Conservation (phyloP, 2,329 filamentous ascomycete genomes). For the Myriosclerotinia scirpicola region DNA sequence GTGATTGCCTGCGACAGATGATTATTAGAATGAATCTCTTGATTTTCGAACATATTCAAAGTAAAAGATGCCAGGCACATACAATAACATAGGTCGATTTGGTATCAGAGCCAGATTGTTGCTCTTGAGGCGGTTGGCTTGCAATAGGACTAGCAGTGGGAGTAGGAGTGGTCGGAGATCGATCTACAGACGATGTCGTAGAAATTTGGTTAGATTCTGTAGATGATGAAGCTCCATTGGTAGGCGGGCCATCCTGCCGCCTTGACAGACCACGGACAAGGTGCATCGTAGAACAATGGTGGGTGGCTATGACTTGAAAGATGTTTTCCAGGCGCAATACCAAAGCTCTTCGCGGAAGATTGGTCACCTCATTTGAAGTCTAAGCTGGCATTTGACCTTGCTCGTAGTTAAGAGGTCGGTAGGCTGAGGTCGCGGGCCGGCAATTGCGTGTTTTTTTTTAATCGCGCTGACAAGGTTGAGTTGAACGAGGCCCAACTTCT, state of each 20-base stretch:
- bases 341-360: conserved; percentile 17
- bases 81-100: conserved; percentile 21
- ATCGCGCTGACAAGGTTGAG: conserved; percentile 17
- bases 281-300: conserved; percentile 20
- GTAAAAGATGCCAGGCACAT: conserved; percentile 8
- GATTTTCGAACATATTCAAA: neutral
- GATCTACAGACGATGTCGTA: neutral
- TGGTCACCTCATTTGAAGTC: conserved; percentile 21
- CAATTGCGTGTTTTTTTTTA: conserved; percentile 19
- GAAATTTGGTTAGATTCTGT: conserved; percentile 7
- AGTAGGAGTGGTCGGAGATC: conserved; percentile 1
- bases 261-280: conserved; percentile 12
- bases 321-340: conserved; percentile 7
- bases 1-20: conserved; percentile 24
- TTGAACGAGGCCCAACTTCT: neutral
- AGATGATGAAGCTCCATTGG: conserved; percentile 13
- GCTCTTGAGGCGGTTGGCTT: neutral
- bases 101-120: conserved; percentile 2
- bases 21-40: neutral
- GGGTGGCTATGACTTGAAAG: conserved; percentile 4
- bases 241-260: conserved; percentile 19
- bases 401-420: neutral
- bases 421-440: conserved; percentile 12
- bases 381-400: conserved; percentile 14
- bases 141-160: neutral